phyloP scores from a whole-genome alignment of 176 grass and related monocot genomes.

The Paspalum notatum region DNA sequence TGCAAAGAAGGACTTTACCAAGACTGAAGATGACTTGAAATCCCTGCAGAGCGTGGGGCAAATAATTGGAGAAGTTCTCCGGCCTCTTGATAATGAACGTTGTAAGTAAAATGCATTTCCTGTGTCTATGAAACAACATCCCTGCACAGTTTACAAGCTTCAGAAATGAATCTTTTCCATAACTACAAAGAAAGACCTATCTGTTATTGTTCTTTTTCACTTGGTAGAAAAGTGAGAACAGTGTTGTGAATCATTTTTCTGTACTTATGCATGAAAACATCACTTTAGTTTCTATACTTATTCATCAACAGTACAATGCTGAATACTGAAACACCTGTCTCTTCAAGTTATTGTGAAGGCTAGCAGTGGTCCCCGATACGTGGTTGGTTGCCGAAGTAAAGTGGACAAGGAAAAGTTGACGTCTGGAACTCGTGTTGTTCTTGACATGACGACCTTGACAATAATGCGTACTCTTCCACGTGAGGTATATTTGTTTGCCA shows the following conservation, averaged over 20 bases:
- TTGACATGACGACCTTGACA: constrained; percentile 99
- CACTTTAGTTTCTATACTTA: neutral
- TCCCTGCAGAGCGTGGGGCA: constrained; percentile 98
- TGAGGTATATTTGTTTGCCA: constrained; percentile 55
- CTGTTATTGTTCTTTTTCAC: neutral
- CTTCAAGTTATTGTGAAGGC: constrained; percentile 95
- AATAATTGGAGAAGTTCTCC: constrained; percentile 98
- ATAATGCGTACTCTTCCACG: constrained; percentile 98
- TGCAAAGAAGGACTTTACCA: constrained; percentile 84
- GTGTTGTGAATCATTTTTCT: neutral
- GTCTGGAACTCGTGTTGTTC: constrained; percentile 94
- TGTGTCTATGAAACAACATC: neutral
- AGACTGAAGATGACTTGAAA: constrained; percentile 98
- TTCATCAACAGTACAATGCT: constrained; percentile 14
- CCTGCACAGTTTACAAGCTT: neutral
- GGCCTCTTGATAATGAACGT: constrained; percentile 94
- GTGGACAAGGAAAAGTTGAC: constrained; percentile 98
- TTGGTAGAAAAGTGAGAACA: neutral
- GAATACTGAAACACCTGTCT: constrained; percentile 34
- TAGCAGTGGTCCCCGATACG: constrained; percentile 96
- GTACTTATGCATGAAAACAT: neutral
- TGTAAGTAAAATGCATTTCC: constrained; percentile 58
- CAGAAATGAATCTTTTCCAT: no score
- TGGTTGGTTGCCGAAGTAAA: constrained; percentile 98
- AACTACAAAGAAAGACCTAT: neutral